These are phyloP conservation scores for Physaria fendleri DNA, from an alignment of 345 rosid species.

Conservation along the genomic window DNA sequence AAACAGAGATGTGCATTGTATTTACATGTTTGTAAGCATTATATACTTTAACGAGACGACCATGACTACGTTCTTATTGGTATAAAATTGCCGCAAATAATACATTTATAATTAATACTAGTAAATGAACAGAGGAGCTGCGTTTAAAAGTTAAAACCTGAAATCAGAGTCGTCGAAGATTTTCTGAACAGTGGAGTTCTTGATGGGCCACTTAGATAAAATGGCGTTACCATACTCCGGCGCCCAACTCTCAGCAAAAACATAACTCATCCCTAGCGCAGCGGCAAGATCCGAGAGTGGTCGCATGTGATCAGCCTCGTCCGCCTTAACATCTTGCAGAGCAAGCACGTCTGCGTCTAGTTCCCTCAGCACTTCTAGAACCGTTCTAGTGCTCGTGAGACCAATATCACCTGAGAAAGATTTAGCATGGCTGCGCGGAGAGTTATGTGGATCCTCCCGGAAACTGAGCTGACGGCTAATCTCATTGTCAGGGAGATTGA, in stretches of 20 bases:
- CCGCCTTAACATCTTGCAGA: constrained; percentile 90
- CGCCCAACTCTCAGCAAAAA: constrained; percentile 98
- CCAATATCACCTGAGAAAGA: constrained; percentile 25
- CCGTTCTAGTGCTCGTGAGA: constrained; percentile 44
- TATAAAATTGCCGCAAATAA: not conserved
- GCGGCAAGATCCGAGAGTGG: constrained; percentile 91
- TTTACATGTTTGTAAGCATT: not conserved
- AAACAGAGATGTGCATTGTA: constrained; percentile 9
- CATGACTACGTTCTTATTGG: constrained; percentile 8
- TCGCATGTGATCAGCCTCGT: constrained; percentile 83
- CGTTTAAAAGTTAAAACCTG: constrained; percentile 35
- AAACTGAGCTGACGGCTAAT: constrained; percentile 70
- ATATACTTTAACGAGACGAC: constrained; percentile 16
- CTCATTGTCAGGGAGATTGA: constrained; percentile 91
- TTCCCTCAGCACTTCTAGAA: constrained; percentile 69
- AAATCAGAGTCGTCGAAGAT: constrained; percentile 88
- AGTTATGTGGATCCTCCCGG: constrained; percentile 37
- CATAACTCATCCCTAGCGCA: constrained; percentile 80
- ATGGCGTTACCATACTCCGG: constrained; percentile 97
- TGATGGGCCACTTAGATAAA: constrained; percentile 84
- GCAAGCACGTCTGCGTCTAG: constrained; percentile 83
- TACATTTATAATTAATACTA: not conserved
- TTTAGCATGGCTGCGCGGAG: constrained; percentile 26
- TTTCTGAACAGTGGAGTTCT: constrained; percentile 55
- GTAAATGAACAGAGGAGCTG: not conserved